A percentile compares a stretch with the other conserved stretches of the same genome.
phyloP scores from a whole-genome alignment of 2,329 filamentous ascomycete species.

The Neoscytalidium dimidiatum region DNA sequence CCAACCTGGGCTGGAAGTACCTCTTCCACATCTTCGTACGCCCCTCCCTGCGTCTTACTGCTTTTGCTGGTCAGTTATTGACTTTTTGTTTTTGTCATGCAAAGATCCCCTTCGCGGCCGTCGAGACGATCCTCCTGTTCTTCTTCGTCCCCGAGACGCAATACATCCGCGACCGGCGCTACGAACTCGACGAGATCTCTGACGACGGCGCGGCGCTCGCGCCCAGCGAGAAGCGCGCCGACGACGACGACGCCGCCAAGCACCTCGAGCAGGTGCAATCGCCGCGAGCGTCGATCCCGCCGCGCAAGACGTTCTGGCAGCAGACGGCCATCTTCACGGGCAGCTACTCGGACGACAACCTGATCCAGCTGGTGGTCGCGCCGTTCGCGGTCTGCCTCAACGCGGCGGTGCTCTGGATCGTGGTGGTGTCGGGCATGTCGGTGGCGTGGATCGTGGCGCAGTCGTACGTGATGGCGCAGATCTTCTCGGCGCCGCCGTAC shows the following conservation, averaged over 20 bases:
- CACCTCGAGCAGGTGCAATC: constrained; percentile 1
- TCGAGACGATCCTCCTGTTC: constrained; percentile 46
- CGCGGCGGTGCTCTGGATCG: constrained; percentile 53
- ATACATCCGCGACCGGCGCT: constrained; percentile 44
- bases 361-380: constrained; percentile 42
- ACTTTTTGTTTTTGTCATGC: no score
- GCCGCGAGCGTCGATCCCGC: background rate
- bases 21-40: constrained; percentile 49
- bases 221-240: background rate
- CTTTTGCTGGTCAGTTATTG: constrained; percentile 21
- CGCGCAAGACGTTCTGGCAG: constrained; percentile 40
- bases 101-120: constrained; percentile 34
- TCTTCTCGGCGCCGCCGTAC: constrained; percentile 40
- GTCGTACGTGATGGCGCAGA: constrained; percentile 47
- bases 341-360: constrained; percentile 39
- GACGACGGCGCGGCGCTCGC: constrained; percentile 8
- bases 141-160: constrained; percentile 56
- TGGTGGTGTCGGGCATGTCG: constrained; percentile 48
- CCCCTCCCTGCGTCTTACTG: constrained; percentile 41
- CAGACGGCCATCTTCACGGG: constrained; percentile 43
- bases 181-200: constrained; percentile 19
- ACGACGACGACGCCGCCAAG: background rate
- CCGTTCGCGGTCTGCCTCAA: constrained; percentile 55
- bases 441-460: constrained; percentile 47
- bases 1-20: constrained; percentile 50